Evolutionary conservation across 1,284 basidiomycete species (phyloP), one percentile per base, ranked within the genome.

Genomic region (Puccinia novopanici): DNA sequence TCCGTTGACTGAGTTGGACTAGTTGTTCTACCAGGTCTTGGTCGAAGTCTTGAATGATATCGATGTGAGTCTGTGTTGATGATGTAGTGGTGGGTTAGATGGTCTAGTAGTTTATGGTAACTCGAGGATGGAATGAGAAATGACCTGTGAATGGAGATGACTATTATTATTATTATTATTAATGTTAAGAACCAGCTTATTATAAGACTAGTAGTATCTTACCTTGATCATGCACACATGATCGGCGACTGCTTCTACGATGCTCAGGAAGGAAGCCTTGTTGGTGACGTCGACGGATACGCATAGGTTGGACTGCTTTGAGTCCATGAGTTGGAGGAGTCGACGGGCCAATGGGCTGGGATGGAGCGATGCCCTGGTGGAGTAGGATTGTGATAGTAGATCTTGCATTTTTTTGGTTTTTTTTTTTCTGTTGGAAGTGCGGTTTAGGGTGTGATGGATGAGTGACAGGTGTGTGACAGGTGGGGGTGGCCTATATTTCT

Each of bases 51-150:
- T 94, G 91, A 74, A 99, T 89, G 82, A 99, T 93, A 86, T 99
- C 97, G 82, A 98, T 90, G 86, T 99, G 97, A 0, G 97, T 99
- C 95, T 98, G n/a, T n/a, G n/a, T n/a, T n/a, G n/a, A n/a, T n/a
- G n/a, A n/a, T n/a, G n/a, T n/a, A n/a, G n/a, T n/a, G n/a, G n/a
- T n/a, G n/a, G n/a, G n/a, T n/a, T n/a, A n/a, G n/a, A n/a, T n/a
- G n/a, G n/a, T n/a, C n/a, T n/a, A n/a, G n/a, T n/a, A n/a, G n/a
- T n/a, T n/a, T n/a, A n/a, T n/a, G n/a, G n/a, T n/a, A n/a, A n/a
- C n/a, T n/a, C n/a, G n/a, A n/a, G n/a, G n/a, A n/a, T n/a, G n/a
- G 37, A 24, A 37, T 17, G 15, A 30, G 10, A 19, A 19, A 48
- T 30, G 50, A 48, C 22, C 40, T 77, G 61, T 34, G 27, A 17